Base-by-base conservation (phyloP, 1,139 yeast genomes). In the Maudiozyma humilis region DNA sequence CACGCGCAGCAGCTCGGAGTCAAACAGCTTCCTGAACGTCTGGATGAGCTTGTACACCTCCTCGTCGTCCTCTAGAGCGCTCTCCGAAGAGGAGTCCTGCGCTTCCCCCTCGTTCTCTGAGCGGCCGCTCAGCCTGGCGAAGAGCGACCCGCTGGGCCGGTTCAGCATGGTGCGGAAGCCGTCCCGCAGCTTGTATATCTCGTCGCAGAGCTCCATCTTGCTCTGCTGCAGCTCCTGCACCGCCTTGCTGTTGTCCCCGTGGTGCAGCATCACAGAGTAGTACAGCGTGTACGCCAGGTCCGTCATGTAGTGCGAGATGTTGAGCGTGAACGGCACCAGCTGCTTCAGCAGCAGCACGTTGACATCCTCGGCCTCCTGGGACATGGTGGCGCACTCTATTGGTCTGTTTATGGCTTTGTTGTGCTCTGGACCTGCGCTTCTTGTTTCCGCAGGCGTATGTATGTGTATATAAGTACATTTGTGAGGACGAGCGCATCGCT, bases 221-320 rank as follows among this genome's bases (percentile, higher is more conserved):
- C 29, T 29, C 15, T 12, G 37, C 15, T 32, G 17, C 3, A 40
- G 23, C 13, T 43, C 25, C 30, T 14, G 10, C 10, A n/a, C 23
- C 18, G 30, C 29, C 25, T 15, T 5, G 23, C 25, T 27, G 7
- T 41, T 25, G 5, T 27, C 35, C 38, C 16, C 36, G 27, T 23
- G 27, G 27, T 32, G 35, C 27, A 17, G 10, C 16, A 16, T 39
- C 30, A 14, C 41, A 12, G 51, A 35, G 31, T 48, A 51, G 44
- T 53, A 52, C 23, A 49, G 36, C 13, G 49, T 45, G 36, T 53
- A 52, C 36, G 49, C 50, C 32, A 53, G 37, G 41, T 52, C 57
- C 4, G 56, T 53, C 53, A 52, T 52, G 39, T 51, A 53, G 39
- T 52, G 55, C 6, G 55, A 50, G 4, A 52, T 51, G 42, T 52